These are phyloP conservation scores for Calonectria fujianensis DNA, from an alignment of 2,329 filamentous ascomycete species.

Conservation along the genomic window DNA sequence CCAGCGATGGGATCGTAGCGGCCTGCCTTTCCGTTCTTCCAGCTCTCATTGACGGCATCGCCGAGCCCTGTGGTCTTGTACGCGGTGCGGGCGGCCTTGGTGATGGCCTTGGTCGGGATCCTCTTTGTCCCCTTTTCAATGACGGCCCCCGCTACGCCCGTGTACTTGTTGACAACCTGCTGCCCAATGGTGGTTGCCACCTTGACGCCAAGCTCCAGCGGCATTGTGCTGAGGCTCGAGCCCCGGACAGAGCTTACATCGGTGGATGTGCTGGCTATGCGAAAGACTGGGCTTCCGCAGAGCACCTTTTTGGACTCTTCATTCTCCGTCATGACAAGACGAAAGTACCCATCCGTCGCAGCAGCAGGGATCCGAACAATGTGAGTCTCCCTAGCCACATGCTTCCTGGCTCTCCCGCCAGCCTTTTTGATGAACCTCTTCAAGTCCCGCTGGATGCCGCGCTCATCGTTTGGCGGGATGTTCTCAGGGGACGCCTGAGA, in stretches of 20 bases:
- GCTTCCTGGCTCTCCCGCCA: constrained; percentile 65
- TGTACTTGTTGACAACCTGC: constrained; percentile 66
- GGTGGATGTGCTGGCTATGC: constrained; percentile 79
- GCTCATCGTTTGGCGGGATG: constrained; percentile 74
- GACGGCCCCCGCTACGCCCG: constrained; percentile 60
- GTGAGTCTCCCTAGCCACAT: constrained; percentile 77
- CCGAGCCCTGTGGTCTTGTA: constrained; percentile 58
- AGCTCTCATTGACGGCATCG: constrained; percentile 56
- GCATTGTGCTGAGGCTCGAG: constrained; percentile 78
- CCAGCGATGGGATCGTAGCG: constrained; percentile 61
- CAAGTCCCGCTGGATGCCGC: constrained; percentile 81
- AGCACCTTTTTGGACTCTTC: constrained; percentile 70
- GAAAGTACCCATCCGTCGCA: constrained; percentile 80
- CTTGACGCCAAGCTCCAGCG: constrained; percentile 78
- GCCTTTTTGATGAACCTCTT: constrained; percentile 77
- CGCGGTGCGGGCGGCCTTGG: constrained; percentile 64
- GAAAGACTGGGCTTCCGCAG: constrained; percentile 80
- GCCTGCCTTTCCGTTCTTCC: constrained; percentile 61
- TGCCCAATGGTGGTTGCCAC: constrained; percentile 71
- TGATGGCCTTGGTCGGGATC: constrained; percentile 56
- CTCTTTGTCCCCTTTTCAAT: constrained; percentile 65
- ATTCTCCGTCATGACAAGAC: constrained; percentile 77
- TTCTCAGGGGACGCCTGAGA: constrained; percentile 67
- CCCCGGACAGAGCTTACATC: constrained; percentile 78
- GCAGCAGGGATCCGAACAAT: constrained; percentile 79